A percentile compares a stretch with the other conserved stretches of the same genome.
phyloP scores from a whole-genome alignment of 225 moss, liverwort and hornwort genomes.

The Sphagnum tenellum region DNA sequence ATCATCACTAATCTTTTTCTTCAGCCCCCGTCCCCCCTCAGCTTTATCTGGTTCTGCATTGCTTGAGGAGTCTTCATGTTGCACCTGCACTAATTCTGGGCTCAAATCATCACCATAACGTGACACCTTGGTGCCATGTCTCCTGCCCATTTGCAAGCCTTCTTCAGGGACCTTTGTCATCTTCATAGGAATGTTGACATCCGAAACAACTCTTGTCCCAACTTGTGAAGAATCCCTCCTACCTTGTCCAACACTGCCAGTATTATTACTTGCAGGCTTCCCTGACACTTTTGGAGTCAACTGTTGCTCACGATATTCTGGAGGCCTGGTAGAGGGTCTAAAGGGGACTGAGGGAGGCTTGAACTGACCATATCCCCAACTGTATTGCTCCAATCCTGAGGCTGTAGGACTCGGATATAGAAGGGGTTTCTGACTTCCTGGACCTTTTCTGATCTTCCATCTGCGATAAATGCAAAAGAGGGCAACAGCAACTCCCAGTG shows the following conservation, averaged over 20 bases:
- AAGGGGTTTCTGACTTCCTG: slow-evolving; percentile 19
- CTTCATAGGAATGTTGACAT: not conserved
- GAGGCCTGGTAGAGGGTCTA: not conserved
- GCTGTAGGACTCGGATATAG: slow-evolving; percentile 14
- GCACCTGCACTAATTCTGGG: slow-evolving; percentile 3
- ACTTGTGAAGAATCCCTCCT: not conserved
- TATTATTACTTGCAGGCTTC: slow-evolving; percentile 10
- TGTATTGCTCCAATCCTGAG: slow-evolving; percentile 5
- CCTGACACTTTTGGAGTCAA: slow-evolving; percentile 4
- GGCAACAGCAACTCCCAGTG: slow-evolving; percentile 16
- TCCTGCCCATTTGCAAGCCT: slow-evolving; percentile 4
- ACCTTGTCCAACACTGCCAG: not conserved
- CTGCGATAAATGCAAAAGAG: slow-evolving; percentile 14
- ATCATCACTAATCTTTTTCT: slow-evolving; percentile 5
- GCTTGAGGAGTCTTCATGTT: not conserved
- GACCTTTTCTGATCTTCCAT: slow-evolving; percentile 7
- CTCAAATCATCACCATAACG: not conserved
- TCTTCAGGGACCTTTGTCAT: not conserved
- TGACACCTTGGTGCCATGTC: slow-evolving; percentile 1
- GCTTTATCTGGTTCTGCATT: not conserved
- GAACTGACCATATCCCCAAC: slow-evolving; percentile 13
- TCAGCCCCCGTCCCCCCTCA: not conserved
- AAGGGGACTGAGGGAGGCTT: too few species aligned
- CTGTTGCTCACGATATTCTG: not conserved
- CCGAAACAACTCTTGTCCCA: not conserved